phyloP scores from a whole-genome alignment of 441 rosid genomes.

The Brassica hybrid region DNA sequence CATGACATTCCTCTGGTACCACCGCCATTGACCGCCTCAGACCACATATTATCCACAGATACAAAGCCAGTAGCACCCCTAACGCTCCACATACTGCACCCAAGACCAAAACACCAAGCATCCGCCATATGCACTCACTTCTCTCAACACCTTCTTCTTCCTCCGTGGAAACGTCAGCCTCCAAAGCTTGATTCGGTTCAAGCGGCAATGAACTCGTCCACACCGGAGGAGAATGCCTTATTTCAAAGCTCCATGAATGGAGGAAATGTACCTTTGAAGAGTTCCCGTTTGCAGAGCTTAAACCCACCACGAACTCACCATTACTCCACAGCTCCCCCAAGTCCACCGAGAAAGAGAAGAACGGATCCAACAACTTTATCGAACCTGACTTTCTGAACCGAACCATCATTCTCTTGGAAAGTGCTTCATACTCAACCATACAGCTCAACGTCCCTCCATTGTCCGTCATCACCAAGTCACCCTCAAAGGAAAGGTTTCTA shows the following conservation, averaged over 20 bases:
- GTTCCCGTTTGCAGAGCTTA: slow-evolving; percentile 68
- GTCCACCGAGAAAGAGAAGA: slow-evolving; percentile 58
- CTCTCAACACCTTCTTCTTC: slow-evolving; percentile 31
- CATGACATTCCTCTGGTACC: slow-evolving; percentile 60
- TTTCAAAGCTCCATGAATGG: slow-evolving; percentile 68
- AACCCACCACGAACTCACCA: slow-evolving; percentile 55
- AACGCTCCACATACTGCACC: slow-evolving; percentile 43
- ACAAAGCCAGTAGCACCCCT: slow-evolving; percentile 57
- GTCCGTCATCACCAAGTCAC: slow-evolving; percentile 38
- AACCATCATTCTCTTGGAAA: slow-evolving; percentile 68
- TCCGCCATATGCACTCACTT: slow-evolving; percentile 55
- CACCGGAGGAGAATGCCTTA: slow-evolving; percentile 55
- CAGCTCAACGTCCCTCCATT: slow-evolving; percentile 11
- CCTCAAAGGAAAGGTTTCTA: slow-evolving; percentile 33
- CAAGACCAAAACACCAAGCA: slow-evolving; percentile 39
- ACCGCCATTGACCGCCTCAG: slow-evolving; percentile 59
- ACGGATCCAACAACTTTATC: slow-evolving; percentile 61
- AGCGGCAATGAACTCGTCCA: slow-evolving; percentile 67
- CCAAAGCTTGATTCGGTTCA: slow-evolving; percentile 44
- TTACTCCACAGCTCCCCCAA: slow-evolving; percentile 54
- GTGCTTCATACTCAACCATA: slow-evolving; percentile 80
- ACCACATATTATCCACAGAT: slow-evolving; percentile 63
- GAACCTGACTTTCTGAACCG: slow-evolving; percentile 55
- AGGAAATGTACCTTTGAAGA: slow-evolving; percentile 57
- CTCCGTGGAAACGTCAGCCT: slow-evolving; percentile 28